Evolutionary conservation across 805 yeast species (phyloP).

Genomic region (Barnettozyma californica): DNA sequence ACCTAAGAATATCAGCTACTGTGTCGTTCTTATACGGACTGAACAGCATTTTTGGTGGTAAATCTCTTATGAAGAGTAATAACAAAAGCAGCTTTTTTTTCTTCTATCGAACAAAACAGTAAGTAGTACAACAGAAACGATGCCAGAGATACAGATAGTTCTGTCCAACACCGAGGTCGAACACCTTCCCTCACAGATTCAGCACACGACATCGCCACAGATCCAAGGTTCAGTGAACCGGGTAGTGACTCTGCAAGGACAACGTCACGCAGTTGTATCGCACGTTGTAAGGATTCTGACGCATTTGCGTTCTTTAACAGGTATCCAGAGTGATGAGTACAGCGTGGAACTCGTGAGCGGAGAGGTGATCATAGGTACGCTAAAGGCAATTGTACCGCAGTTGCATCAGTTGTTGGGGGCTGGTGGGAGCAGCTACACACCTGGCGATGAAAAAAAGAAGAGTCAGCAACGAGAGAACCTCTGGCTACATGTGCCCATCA

Average conservation of each 20-base stretch:
- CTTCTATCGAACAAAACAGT: too few relatives aligned
- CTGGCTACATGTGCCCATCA: slow-evolving; percentile 1
- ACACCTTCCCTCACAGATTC: not conserved
- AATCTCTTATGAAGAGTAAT: not conserved
- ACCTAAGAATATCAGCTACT: not conserved
- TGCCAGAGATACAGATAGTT: slow-evolving; percentile 1
- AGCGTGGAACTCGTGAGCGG: not conserved
- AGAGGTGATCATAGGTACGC: not conserved
- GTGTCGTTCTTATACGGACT: slow-evolving; percentile 13
- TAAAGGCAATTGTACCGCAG: not conserved
- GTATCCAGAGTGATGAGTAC: not conserved
- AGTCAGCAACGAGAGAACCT: slow-evolving; percentile 11
- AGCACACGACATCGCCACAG: not conserved
- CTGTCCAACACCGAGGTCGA: slow-evolving; percentile 1
- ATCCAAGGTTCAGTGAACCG: slow-evolving; percentile 7
- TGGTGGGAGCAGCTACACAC: not conserved
- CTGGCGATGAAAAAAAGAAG: not conserved
- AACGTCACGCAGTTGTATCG: not conserved
- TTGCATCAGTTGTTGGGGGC: not conserved
- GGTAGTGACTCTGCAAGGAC: slow-evolving; percentile 1
- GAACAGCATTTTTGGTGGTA: slow-evolving; percentile 11
- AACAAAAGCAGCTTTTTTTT: not conserved
- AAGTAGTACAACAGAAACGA: not conserved
- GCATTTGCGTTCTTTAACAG: not conserved
- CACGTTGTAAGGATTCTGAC: slow-evolving; percentile 1